Evolutionary conservation across 441 rosid genomes (phyloP).

Genomic region (Croton laevigatus): DNA sequence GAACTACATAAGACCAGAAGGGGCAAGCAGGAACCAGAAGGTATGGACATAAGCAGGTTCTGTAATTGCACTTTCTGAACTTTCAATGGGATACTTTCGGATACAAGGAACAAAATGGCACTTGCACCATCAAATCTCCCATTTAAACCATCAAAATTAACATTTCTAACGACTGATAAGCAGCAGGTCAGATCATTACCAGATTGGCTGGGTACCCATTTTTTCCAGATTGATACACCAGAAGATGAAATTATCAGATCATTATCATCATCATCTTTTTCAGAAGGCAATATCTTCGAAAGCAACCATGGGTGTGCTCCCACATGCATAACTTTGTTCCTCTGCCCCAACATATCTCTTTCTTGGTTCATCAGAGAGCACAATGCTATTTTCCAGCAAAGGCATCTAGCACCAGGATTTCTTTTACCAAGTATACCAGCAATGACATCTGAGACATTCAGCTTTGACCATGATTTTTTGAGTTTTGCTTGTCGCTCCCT

Average conservation of each 20-base stretch:
- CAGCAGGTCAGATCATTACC: conserved; percentile 49
- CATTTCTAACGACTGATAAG: conserved; percentile 66
- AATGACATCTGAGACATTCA: conserved; percentile 77
- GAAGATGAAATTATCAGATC: conserved; percentile 58
- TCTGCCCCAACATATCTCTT: conserved; percentile 30
- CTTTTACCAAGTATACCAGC: conserved; percentile 44
- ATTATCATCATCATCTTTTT: conserved; percentile 35
- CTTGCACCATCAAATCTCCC: conserved; percentile 62
- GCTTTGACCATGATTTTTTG: conserved; percentile 71
- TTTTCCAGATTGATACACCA: conserved; percentile 80
- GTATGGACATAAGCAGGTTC: conserved; percentile 57
- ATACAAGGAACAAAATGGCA: conserved; percentile 69
- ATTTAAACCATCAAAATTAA: conserved; percentile 31
- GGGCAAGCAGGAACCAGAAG: conserved; percentile 67
- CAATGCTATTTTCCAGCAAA: conserved; percentile 81
- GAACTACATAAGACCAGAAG: conserved; percentile 69
- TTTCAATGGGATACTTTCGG: conserved; percentile 58
- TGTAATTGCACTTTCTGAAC: conserved; percentile 57
- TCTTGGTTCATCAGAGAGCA: conserved; percentile 44
- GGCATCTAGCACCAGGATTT: conserved; percentile 63
- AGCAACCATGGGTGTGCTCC: conserved; percentile 61
- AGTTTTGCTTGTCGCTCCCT: conserved; percentile 59
- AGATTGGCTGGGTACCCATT: conserved; percentile 49
- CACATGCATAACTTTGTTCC: conserved; percentile 30
- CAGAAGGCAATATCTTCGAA: conserved; percentile 69